Evolutionary conservation across 805 yeast genomes (phyloP), one percentile per base, ranked within the genome.

Genomic region (Myxozyma lipomycoides): DNA sequence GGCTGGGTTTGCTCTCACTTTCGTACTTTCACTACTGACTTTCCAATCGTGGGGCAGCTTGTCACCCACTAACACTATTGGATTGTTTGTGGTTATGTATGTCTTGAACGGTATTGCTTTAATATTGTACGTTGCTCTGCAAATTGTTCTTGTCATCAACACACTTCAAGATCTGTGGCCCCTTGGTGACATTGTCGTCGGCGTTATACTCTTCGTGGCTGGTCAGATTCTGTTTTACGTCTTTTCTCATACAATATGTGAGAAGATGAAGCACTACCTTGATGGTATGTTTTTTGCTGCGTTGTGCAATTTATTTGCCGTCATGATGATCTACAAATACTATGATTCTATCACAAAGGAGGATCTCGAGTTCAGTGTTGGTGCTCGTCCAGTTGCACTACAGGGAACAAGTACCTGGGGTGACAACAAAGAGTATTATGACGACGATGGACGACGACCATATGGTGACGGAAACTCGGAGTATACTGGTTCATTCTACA

Each of bases 291-390:
- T 91, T 63, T 87, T 90, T 63, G 93, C 88, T 28, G 78, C 93
- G 23, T 62, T 88, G 32, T 79, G 95, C 64, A 87, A 87, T 64
- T 65, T 88, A 44, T 84, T 88, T 62, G 77, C 95, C 3, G 71
- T 85, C 48, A 89, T 93, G 95, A 91, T 93, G 98, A 75, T 91
- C 45, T 91, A 89, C 73, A 90, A 93, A 70, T 87, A 82, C 61
- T 91, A 98, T 96, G 97, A 90, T 64, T 88, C 90, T 78, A 83
- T 91, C 46, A 93, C 98, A 10, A 81, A 83, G 50, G 98, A 91
- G 63, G 98, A 93, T 67, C 80, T 91, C 61, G 98, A 91, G 70
- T 93, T 91, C 68, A 80, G 88, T 43, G 93, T 87, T 45, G 75
- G 80, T 51, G 72, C 73, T 35, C 71, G 71, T 51, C 78, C 74